These are phyloP conservation scores for Lodderomyces orthopsilosis DNA, from an alignment of 1,139 yeast genomes.

Conservation along the genomic window DNA sequence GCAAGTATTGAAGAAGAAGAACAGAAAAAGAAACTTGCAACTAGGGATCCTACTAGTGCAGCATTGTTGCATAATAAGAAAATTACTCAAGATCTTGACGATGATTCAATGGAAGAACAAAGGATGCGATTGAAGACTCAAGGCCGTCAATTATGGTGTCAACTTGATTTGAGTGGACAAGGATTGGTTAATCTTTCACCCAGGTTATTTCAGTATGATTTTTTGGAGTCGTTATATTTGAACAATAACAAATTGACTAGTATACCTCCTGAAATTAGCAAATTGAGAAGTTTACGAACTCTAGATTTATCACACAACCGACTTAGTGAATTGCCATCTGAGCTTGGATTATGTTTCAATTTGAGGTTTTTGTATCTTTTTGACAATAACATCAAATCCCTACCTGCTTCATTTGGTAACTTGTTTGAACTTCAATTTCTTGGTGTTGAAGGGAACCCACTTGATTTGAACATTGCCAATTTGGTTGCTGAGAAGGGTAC, in stretches of 20 bases:
- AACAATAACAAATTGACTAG: constrained; percentile 76
- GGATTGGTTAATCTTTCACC: constrained; percentile 70
- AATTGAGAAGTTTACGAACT: constrained; percentile 72
- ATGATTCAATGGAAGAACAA: constrained; percentile 76
- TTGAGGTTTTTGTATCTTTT: constrained; percentile 81
- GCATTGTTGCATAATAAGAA: constrained; percentile 64
- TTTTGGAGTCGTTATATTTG: constrained; percentile 81
- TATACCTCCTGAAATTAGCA: constrained; percentile 69
- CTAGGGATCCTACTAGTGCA: constrained; percentile 25
- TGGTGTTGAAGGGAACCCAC: constrained; percentile 92
- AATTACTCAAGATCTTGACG: constrained; percentile 54
- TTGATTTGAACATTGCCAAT: constrained; percentile 63
- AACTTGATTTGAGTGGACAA: constrained; percentile 89
- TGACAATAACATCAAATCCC: constrained; percentile 72
- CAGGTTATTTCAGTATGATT: constrained; percentile 75
- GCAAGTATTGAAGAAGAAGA: constrained; percentile 44
- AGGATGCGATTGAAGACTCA: constrained; percentile 68
- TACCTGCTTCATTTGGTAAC: constrained; percentile 86
- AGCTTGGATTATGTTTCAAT: constrained; percentile 78
- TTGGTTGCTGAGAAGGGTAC: constrained; percentile 82
- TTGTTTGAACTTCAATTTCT: constrained; percentile 80
- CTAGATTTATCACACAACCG: constrained; percentile 82
- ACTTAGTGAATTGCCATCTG: constrained; percentile 69
- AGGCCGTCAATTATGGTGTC: constrained; percentile 88
- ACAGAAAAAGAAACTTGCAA: constrained; percentile 22